phyloP scores from a whole-genome alignment of 305 asterid species.

The Fraxinus sp. region DNA sequence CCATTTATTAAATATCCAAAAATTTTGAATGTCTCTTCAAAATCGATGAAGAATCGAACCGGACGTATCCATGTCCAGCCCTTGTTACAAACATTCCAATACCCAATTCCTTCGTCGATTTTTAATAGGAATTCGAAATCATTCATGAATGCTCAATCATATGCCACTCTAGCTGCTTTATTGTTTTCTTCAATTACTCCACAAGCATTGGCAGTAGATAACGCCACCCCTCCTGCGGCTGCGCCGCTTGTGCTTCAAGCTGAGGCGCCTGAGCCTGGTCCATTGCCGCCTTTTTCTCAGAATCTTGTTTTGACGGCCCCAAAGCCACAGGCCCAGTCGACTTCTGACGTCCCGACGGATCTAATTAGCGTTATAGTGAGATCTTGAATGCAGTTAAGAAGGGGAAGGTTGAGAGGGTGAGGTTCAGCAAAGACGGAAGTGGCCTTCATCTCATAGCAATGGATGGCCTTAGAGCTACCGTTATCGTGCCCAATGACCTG shows the following conservation, averaged over 20 bases:
- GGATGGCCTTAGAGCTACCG: conserved; percentile 50
- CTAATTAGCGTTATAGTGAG: conserved; percentile 92
- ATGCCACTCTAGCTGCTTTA: conserved; percentile 71
- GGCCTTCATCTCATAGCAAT: conserved; percentile 48
- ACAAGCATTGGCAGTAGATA: conserved; percentile 64
- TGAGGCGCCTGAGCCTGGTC: conserved; percentile 49
- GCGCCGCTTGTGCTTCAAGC: conserved; percentile 56
- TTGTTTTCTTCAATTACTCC: conserved; percentile 68
- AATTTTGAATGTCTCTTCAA: too few species aligned
- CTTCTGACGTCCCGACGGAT: conserved; percentile 81
- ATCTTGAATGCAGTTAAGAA: conserved; percentile 90
- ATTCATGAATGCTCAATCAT: conserved; percentile 37
- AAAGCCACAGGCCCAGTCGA: conserved; percentile 63
- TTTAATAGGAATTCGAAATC: conserved; percentile 36
- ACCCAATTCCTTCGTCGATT: conserved; percentile 26
- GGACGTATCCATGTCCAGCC: too few species aligned
- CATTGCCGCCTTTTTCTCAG: conserved; percentile 59
- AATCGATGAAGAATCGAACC: too few species aligned
- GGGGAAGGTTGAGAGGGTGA: conserved; percentile 76
- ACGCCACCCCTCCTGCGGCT: conserved; percentile 38
- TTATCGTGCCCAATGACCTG: conserved; percentile 51
- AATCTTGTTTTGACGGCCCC: conserved; percentile 61
- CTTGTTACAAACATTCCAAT: too few species aligned
- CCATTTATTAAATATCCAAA: too few species aligned
- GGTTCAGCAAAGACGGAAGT: conserved; percentile 50